Evolutionary conservation across 179 eudicot species (phyloP).

Genomic region (Beta corolliflora): DNA sequence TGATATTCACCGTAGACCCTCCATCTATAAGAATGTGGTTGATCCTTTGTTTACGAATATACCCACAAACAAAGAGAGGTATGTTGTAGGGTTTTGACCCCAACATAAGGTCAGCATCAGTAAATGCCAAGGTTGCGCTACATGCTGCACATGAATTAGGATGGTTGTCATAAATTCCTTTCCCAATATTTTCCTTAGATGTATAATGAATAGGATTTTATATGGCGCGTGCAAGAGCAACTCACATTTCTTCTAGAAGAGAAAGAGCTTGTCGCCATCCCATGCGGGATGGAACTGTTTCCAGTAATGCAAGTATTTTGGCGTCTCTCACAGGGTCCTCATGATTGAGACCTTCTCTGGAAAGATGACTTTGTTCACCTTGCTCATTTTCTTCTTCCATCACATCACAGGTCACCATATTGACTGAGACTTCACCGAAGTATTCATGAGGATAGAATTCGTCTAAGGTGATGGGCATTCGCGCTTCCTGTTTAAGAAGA

Average conservation of each 20-base stretch:
- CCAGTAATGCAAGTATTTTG: not conserved
- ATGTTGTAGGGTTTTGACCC: constrained; percentile 10
- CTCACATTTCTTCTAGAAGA: not conserved
- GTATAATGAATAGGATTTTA: not conserved
- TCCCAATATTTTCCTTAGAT: not conserved
- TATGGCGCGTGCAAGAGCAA: not conserved
- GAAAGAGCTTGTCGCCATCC: not conserved
- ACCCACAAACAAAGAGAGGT: constrained; percentile 2
- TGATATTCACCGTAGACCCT: not conserved
- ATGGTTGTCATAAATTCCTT: not conserved
- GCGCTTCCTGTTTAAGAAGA: not conserved
- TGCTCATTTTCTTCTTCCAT: not conserved
- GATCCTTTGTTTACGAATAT: not conserved
- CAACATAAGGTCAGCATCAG: not conserved
- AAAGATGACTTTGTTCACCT: not conserved
- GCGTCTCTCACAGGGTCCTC: not conserved
- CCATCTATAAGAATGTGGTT: not conserved
- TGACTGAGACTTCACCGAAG: not conserved
- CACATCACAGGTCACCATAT: not conserved
- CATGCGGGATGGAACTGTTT: not conserved
- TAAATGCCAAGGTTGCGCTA: not conserved
- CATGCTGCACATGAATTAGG: not conserved
- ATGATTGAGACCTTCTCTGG: not conserved
- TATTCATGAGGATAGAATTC: constrained; percentile 3
- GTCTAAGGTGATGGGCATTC: not conserved